Evolutionary conservation across 2,329 filamentous ascomycete species (phyloP).

Genomic region (Rutstroemia sp.): DNA sequence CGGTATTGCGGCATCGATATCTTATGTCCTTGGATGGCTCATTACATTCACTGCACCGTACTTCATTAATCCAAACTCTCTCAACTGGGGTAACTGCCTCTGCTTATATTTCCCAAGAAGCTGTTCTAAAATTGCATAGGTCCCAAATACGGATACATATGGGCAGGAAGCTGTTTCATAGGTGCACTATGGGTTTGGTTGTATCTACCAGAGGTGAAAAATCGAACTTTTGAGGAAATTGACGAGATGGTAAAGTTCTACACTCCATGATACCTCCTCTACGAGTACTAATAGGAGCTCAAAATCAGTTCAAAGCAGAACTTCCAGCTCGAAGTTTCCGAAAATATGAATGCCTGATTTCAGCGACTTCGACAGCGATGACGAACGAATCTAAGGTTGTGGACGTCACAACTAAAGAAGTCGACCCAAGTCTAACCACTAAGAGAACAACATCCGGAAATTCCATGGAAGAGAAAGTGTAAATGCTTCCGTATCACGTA

Average conservation of each 20-base stretch:
- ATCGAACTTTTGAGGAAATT: conserved; percentile 75
- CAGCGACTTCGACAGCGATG: neutral
- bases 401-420: no score
- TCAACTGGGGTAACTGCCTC: neutral
- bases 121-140: conserved; percentile 30
- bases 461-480: no score
- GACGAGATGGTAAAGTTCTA: conserved; percentile 48
- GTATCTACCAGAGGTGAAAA: conserved; percentile 69
- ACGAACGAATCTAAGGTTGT: no score
- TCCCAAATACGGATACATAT: conserved; percentile 50
- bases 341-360: neutral
- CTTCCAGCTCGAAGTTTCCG: neutral
- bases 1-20: conserved; percentile 44
- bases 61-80: neutral
- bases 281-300: neutral
- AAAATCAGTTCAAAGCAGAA: neutral
- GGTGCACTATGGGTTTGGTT: conserved; percentile 42
- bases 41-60: neutral
- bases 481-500: no score
- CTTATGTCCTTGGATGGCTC: conserved; percentile 26
- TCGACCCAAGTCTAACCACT: no score
- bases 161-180: conserved; percentile 38
- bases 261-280: neutral
- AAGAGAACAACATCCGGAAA: no score
- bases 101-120: no score